phyloP scores from a whole-genome alignment of 352 stramenopile genomes.

The Phytopythium cucurbitacearum region DNA sequence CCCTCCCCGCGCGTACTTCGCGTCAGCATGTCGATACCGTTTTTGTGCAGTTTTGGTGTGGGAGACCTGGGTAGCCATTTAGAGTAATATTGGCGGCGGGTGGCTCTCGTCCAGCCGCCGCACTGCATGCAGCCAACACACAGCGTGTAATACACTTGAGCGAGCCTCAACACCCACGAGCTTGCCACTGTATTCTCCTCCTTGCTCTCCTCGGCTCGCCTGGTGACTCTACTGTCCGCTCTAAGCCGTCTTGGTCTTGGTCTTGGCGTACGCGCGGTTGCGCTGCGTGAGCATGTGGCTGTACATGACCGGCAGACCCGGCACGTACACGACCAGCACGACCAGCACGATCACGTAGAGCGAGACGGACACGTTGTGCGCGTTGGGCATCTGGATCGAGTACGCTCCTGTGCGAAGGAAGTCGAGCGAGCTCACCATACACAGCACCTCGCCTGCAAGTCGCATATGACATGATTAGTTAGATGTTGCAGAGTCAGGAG shows the following conservation, averaged over 20 bases:
- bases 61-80: too few relatives aligned
- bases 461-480: slow-evolving; percentile 8
- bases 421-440: slow-evolving; percentile 63
- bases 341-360: slow-evolving; percentile 68
- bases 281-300: slow-evolving; percentile 82
- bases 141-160: slow-evolving; percentile 6
- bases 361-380: slow-evolving; percentile 73
- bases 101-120: too few relatives aligned
- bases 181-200: background rate
- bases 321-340: slow-evolving; percentile 70
- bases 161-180: slow-evolving; percentile 3
- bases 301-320: slow-evolving; percentile 81
- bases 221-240: too few relatives aligned
- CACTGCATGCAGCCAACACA: too few relatives aligned
- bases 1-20: background rate
- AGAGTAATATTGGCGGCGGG: too few relatives aligned
- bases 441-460: slow-evolving; percentile 56
- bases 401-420: slow-evolving; percentile 59
- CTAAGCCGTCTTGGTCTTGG: slow-evolving; percentile 67
- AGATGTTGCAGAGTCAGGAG: background rate
- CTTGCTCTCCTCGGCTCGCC: background rate
- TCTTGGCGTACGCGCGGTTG: slow-evolving; percentile 79
- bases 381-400: slow-evolving; percentile 70
- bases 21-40: background rate
- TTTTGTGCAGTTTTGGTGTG: background rate